Percentiles rank a stretch among this genome's conserved stretches.
Evolutionary conservation across 345 rosid genomes (phyloP).

Genomic region (Trapa bicornis): DNA sequence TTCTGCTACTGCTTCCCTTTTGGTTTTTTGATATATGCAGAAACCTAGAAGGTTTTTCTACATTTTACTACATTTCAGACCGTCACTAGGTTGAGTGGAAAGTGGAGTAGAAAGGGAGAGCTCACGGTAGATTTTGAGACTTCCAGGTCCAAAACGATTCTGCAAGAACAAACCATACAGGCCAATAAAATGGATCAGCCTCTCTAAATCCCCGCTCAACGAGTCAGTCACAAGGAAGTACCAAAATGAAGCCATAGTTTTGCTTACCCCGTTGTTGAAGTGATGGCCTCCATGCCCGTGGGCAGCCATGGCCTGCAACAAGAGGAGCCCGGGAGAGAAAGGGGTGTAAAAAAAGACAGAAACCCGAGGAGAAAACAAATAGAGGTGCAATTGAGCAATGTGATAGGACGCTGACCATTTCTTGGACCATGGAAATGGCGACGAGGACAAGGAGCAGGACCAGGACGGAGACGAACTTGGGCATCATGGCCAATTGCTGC

Average conservation of each 20-base stretch:
- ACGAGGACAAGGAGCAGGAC: conserved; percentile 3
- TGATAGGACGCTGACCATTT: conserved; percentile 2
- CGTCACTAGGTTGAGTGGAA: background rate
- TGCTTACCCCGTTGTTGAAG: background rate
- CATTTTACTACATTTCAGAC: background rate
- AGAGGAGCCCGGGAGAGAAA: background rate
- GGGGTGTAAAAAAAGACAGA: background rate
- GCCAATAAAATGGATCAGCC: background rate
- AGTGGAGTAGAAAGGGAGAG: background rate
- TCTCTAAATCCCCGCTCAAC: background rate
- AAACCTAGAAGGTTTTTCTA: background rate
- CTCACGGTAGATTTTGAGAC: conserved; percentile 42
- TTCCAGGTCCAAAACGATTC: conserved; percentile 29
- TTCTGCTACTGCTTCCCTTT: background rate
- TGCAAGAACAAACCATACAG: background rate
- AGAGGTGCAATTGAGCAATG: background rate
- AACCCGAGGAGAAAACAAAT: background rate
- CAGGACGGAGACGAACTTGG: conserved; percentile 3
- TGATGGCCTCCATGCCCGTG: conserved; percentile 8
- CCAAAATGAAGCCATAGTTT: background rate
- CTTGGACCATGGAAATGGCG: conserved; percentile 10
- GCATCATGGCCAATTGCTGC: background rate
- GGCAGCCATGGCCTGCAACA: conserved; percentile 9
- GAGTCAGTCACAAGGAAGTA: no score
- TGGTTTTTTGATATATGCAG: background rate